Conservation (phyloP, 2,329 filamentous ascomycete species). For the Tetracladium maxilliforme region DNA sequence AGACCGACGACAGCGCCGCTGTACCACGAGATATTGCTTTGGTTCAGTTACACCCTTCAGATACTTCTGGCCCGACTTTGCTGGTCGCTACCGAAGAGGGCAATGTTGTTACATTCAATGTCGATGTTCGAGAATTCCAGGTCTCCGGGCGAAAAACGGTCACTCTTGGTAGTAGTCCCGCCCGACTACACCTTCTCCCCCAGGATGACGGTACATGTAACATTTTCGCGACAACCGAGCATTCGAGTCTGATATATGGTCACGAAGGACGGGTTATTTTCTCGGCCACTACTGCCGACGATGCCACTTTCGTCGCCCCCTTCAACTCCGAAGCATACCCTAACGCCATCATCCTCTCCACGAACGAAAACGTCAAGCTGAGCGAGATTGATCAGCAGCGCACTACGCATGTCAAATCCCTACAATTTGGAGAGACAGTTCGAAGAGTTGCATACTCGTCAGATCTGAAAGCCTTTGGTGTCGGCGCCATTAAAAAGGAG, state of each 20-base stretch:
- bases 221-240: slow-evolving; percentile 87
- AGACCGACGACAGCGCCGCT: slow-evolving; percentile 54
- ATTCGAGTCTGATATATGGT: slow-evolving; percentile 85
- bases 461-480: slow-evolving; percentile 64
- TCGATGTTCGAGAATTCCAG: slow-evolving; percentile 44
- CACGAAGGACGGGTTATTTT: slow-evolving; percentile 80
- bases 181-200: slow-evolving; percentile 66
- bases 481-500: slow-evolving; percentile 71
- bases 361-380: slow-evolving; percentile 61
- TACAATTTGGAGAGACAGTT: slow-evolving; percentile 70
- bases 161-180: slow-evolving; percentile 72
- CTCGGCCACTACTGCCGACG: slow-evolving; percentile 83
- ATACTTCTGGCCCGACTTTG: slow-evolving; percentile 49
- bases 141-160: slow-evolving; percentile 67
- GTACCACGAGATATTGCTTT: slow-evolving; percentile 74
- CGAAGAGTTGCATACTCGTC: slow-evolving; percentile 77
- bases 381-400: slow-evolving; percentile 70
- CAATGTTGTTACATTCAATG: slow-evolving; percentile 69
- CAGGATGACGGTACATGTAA: slow-evolving; percentile 53
- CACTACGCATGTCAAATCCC: slow-evolving; percentile 73
- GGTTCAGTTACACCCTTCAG: slow-evolving; percentile 57
- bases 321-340: slow-evolving; percentile 77
- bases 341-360: slow-evolving; percentile 67
- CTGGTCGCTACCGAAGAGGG: slow-evolving; percentile 90
- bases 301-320: slow-evolving; percentile 65